A percentile compares a stretch with the other conserved stretches of the same genome.
phyloP scores from a whole-genome alignment of 352 stramenopile species.

The Pythium sukuiense region DNA sequence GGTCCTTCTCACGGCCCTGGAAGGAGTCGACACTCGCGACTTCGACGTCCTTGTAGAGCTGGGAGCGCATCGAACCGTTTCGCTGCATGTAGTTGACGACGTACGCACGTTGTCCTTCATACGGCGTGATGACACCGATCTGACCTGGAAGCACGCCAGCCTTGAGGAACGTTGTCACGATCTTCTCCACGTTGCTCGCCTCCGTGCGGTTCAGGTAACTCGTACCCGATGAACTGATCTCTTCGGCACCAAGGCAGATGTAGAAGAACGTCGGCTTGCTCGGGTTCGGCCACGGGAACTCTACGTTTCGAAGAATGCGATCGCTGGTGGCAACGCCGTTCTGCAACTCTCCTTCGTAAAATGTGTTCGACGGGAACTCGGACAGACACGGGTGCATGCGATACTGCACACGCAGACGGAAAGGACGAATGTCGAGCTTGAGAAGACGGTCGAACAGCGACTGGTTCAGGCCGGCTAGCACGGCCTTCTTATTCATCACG shows the following conservation, averaged over 20 bases:
- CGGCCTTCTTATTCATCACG: conserved; percentile 99
- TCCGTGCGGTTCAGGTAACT: conserved; percentile 99
- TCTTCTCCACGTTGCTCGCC: conserved; percentile 97
- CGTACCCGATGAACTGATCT: conserved; percentile 97
- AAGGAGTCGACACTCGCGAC: conserved; percentile 99
- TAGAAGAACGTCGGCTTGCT: conserved; percentile 99
- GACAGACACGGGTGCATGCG: conserved; percentile 99
- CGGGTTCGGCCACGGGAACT: conserved; percentile 97
- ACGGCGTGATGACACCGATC: conserved; percentile 98
- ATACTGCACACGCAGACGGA: conserved; percentile 99
- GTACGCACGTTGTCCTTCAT: conserved; percentile 98
- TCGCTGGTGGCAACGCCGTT: conserved; percentile 98
- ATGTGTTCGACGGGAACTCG: conserved; percentile 99
- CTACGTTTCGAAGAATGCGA: conserved; percentile 79
- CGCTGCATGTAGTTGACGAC: conserved; percentile 98
- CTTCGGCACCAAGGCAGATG: conserved; percentile 94
- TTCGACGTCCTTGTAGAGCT: conserved; percentile 98
- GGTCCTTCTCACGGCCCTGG: conserved; percentile 99
- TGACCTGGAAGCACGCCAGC: conserved; percentile 88
- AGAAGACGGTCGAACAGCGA: conserved; percentile 98
- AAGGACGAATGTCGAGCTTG: conserved; percentile 93
- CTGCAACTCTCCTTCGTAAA: conserved; percentile 99
- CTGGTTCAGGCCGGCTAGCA: conserved; percentile 96
- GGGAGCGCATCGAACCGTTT: conserved; percentile 91
- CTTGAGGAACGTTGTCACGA: conserved; percentile 97